Percentiles rank a stretch among this genome's conserved stretches.
phyloP scores from a whole-genome alignment of 345 rosid genomes.

The Lepidium aucheri region DNA sequence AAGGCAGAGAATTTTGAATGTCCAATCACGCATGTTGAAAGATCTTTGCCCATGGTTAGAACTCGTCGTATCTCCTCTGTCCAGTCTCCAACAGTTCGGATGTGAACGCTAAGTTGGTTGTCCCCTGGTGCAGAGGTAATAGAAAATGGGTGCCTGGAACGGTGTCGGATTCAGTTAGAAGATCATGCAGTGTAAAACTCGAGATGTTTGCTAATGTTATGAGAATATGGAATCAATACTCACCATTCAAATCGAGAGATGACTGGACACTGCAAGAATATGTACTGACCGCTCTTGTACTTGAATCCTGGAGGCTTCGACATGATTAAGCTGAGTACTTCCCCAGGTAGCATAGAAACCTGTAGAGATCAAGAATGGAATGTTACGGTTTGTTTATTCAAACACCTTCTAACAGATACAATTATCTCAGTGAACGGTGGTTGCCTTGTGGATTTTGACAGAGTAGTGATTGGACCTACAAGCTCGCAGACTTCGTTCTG shows the following conservation, averaged over 20 bases:
- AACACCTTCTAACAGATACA: neutral
- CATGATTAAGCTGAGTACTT: slow-evolving; percentile 73
- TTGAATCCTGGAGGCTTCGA: slow-evolving; percentile 89
- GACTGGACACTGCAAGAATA: slow-evolving; percentile 75
- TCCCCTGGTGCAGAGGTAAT: slow-evolving; percentile 96
- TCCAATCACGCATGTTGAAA: slow-evolving; percentile 45
- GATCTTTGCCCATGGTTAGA: slow-evolving; percentile 46
- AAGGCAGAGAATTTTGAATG: slow-evolving; percentile 46
- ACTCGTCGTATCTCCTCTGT: slow-evolving; percentile 69
- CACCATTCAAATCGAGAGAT: slow-evolving; percentile 90
- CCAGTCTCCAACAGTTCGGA: slow-evolving; percentile 93
- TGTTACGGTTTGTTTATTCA: neutral
- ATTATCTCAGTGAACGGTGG: slow-evolving; percentile 1
- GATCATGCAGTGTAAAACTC: slow-evolving; percentile 1
- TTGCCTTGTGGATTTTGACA: slow-evolving; percentile 65
- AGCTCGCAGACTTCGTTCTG: slow-evolving; percentile 68
- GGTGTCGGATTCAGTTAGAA: neutral
- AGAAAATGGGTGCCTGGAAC: slow-evolving; percentile 86
- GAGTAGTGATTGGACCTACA: slow-evolving; percentile 70
- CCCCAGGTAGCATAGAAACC: slow-evolving; percentile 85
- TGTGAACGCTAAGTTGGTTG: slow-evolving; percentile 74
- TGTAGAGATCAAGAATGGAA: slow-evolving; percentile 22
- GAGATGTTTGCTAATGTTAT: neutral
- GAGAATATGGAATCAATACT: slow-evolving; percentile 5
- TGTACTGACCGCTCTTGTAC: slow-evolving; percentile 93